Conservation (phyloP, 2,329 filamentous ascomycete genomes). For the Aureobasidium lini region DNA sequence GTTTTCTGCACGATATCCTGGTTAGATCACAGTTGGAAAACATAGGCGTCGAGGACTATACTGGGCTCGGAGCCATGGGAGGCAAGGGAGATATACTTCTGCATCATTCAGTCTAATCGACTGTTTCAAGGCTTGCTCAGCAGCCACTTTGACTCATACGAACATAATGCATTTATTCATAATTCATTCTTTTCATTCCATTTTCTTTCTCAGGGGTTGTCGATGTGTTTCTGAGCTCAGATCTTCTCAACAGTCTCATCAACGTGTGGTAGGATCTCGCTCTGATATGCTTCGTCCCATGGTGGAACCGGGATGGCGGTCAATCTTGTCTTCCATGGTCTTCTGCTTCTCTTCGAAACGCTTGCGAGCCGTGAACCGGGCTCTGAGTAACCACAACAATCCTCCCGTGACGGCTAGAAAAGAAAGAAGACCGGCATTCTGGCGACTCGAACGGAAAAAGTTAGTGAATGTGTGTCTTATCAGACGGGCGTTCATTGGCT, state of each 20-base stretch:
- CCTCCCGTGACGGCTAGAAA: background rate
- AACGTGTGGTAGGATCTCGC: background rate
- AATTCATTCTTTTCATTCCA: background rate
- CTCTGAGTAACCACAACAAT: background rate
- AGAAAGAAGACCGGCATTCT: background rate
- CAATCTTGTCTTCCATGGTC: background rate
- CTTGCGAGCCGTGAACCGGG: background rate
- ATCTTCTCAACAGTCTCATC: background rate
- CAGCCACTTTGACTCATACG: background rate
- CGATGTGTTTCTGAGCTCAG: background rate
- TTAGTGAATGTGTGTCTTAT: background rate
- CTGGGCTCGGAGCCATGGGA: background rate
- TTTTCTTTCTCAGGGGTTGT: background rate
- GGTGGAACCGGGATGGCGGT: background rate
- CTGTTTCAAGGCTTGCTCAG: background rate
- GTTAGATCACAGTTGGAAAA: background rate
- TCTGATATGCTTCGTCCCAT: background rate
- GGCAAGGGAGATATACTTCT: background rate
- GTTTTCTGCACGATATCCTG: background rate
- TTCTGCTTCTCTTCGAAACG: background rate
- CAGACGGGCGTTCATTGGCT: background rate
- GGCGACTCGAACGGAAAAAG: background rate
- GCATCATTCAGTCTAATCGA: background rate
- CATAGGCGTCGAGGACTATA: background rate
- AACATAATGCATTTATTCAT: conserved; percentile 2